phyloP scores from a whole-genome alignment of 2,329 filamentous ascomycete species.

The Calonectria crousiana region DNA sequence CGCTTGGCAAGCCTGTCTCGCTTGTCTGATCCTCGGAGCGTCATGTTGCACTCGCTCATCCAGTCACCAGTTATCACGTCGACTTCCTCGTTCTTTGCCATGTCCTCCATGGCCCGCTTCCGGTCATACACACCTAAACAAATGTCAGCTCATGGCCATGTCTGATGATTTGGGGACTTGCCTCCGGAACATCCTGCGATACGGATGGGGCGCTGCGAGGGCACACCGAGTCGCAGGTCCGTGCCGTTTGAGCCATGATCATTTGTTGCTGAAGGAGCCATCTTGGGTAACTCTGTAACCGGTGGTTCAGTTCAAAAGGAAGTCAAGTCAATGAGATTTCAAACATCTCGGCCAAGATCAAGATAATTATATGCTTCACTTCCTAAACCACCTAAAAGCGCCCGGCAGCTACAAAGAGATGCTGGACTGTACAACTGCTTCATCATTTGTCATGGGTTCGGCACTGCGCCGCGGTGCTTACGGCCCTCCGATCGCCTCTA shows the following conservation, averaged over 20 bases:
- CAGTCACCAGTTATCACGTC: slow-evolving; percentile 49
- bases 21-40: slow-evolving; percentile 45
- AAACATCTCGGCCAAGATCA: not conserved
- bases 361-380: slow-evolving; percentile 3
- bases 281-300: slow-evolving; percentile 6
- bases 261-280: slow-evolving; percentile 35
- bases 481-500: not conserved
- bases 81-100: slow-evolving; percentile 43
- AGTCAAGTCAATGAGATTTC: not conserved
- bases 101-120: slow-evolving; percentile 41
- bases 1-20: slow-evolving; percentile 38
- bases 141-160: not conserved
- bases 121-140: slow-evolving; percentile 52
- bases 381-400: slow-evolving; percentile 12
- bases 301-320: not conserved
- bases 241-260: slow-evolving; percentile 21
- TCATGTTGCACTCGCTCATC: slow-evolving; percentile 49
- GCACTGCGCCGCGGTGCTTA: slow-evolving; percentile 10
- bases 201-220: slow-evolving; percentile 40
- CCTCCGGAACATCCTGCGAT: slow-evolving; percentile 47
- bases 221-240: slow-evolving; percentile 29
- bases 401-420: not conserved
- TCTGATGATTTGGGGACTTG: not conserved
- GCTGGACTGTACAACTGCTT: not conserved
- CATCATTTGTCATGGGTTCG: not conserved